These are phyloP conservation scores for Chloridella minuta DNA, from an alignment of 352 stramenopile species.

Conservation along the genomic window DNA sequence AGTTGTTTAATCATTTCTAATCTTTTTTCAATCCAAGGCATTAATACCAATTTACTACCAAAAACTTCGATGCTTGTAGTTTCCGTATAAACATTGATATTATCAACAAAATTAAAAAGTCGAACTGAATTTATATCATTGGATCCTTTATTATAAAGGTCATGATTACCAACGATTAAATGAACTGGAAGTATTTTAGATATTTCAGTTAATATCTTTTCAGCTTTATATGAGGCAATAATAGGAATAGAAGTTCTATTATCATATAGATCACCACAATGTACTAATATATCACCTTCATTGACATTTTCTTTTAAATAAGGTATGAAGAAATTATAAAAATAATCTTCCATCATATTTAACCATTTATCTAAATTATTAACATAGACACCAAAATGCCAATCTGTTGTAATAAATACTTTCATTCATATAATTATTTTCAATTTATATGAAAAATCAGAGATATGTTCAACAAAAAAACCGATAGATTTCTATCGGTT, in stretches of 20 bases:
- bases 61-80: background rate
- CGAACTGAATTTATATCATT: constrained; percentile 10
- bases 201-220: background rate
- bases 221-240: background rate
- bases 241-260: constrained; percentile 8
- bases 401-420: too few species aligned
- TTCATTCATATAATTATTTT: too few species aligned
- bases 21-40: background rate
- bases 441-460: too few species aligned
- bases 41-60: constrained; percentile 1
- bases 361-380: background rate
- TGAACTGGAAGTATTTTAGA: background rate
- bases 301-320: background rate
- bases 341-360: background rate
- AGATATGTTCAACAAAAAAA: too few species aligned
- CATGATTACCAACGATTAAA: background rate
- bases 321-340: background rate
- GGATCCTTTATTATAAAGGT: background rate
- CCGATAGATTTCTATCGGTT: too few species aligned
- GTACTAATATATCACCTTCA: constrained; percentile 6
- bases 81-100: background rate
- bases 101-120: background rate
- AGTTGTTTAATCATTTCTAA: background rate
- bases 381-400: too few species aligned
- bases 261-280: background rate